Evolutionary conservation across 441 rosid genomes (phyloP), one percentile per base, ranked within the genome.

Genomic region (Populus hybrid): DNA sequence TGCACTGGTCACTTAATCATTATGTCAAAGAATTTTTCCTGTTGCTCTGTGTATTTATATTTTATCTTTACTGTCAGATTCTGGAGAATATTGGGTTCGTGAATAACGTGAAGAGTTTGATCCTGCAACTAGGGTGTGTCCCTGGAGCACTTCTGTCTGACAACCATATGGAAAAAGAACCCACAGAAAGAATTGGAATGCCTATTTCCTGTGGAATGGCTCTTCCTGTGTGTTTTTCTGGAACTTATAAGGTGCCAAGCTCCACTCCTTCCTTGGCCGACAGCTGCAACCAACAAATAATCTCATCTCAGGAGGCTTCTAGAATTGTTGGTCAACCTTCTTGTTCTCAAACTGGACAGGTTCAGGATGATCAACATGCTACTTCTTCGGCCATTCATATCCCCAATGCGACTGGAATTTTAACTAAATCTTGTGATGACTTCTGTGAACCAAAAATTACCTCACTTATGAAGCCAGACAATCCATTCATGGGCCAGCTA

Each of bases 81-180:
- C 77, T 85, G 89, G 98, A 96, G 91, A 88, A 91, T 77, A 59
- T 88, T 87, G 97, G 89, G 63, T 94, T 92, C 79, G 92, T 96
- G 85, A 88, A 89, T 86, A 85, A 88, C 30, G 96, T 89, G 76
- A 91, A 85, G 89, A 86, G 90, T 84, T 88, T 92, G 78, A 89
- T 94, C 75, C 84, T 92, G 80, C 95, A 87, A 85, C 84, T 96
- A 19, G 97, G 95, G 76, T 87, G 88, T 50, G 83, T 89, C 67
- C 95, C 97, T 6, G 94, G 95, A 50, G 92, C 93, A 74, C 93
- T 94, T 75, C 83, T 87, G 70, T 89, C 91, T 71, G 91, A 89
- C 70, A 73, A 79, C 50, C 82, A 87, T 74, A 84, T 80, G 73
- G 73, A 80, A 57, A 85, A 82, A 75, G 90, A 86, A 69, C 81